phyloP scores from a whole-genome alignment of 805 yeast genomes.

The Candida berthetii region DNA sequence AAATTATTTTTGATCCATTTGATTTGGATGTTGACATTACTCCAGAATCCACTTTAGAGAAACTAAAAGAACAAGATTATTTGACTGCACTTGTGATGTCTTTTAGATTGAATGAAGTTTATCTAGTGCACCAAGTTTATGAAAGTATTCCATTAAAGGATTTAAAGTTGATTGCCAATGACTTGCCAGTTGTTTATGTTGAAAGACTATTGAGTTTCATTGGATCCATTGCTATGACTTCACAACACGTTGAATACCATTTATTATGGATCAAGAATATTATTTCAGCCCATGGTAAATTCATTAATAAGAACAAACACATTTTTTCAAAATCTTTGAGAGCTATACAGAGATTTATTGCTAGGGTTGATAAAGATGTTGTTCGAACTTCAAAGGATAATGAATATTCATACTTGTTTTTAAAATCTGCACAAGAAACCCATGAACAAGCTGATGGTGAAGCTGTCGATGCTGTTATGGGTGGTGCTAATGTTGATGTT shows the following conservation, averaged over 20 bases:
- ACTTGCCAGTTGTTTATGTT: conserved; percentile 73
- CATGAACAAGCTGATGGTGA: not conserved
- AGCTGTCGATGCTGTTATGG: conserved; percentile 12
- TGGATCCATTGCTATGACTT: conserved; percentile 58
- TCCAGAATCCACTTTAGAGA: conserved; percentile 63
- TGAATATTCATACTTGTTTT: conserved; percentile 47
- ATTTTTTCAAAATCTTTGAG: conserved; percentile 60
- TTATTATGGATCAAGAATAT: conserved; percentile 73
- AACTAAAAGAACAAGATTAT: conserved; percentile 49
- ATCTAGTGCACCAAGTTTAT: conserved; percentile 65
- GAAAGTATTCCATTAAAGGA: conserved; percentile 71
- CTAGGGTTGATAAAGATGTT: conserved; percentile 71
- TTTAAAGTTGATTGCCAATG: conserved; percentile 58
- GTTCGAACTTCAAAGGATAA: conserved; percentile 46
- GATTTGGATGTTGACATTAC: conserved; percentile 92
- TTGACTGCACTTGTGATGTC: conserved; percentile 86
- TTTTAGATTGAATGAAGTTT: conserved; percentile 80
- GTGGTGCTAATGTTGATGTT: conserved; percentile 17
- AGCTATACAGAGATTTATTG: conserved; percentile 68
- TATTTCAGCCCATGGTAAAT: conserved; percentile 70
- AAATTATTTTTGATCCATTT: conserved; percentile 82
- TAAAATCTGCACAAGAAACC: conserved; percentile 20
- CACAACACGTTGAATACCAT: conserved; percentile 81
- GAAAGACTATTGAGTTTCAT: conserved; percentile 62
- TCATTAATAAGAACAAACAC: conserved; percentile 55